Evolutionary conservation across 177 flowering plant species (phyloP).

Genomic region (Vitis hybrid): DNA sequence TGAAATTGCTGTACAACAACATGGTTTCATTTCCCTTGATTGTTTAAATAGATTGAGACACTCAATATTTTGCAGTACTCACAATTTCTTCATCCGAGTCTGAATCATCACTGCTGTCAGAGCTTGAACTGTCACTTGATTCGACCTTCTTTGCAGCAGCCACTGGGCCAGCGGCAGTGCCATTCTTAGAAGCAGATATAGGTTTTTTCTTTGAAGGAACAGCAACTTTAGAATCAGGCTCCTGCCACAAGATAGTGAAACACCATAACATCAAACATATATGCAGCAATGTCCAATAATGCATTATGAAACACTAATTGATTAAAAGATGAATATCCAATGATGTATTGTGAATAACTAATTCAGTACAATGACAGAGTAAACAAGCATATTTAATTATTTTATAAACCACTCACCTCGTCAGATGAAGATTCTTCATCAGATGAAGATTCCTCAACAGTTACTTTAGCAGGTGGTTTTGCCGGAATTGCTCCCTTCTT

Average conservation of each 20-base stretch:
- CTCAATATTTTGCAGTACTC: too few relatives aligned
- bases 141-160: constrained; percentile 7
- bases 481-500: constrained; percentile 16
- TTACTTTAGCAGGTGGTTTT: constrained; percentile 22
- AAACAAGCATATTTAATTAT: not conserved
- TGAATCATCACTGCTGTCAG: constrained; percentile 3
- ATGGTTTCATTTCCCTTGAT: too few relatives aligned
- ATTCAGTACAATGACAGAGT: not conserved
- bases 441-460: constrained; percentile 16
- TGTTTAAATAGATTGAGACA: too few relatives aligned
- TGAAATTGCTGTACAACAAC: too few relatives aligned
- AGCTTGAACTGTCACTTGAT: constrained; percentile 15
- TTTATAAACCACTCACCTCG: constrained; percentile 30
- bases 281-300: too few relatives aligned
- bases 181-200: constrained; percentile 16
- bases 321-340: not conserved
- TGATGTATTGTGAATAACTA: not conserved
- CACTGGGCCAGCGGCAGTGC: constrained; percentile 2
- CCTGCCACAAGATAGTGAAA: constrained; percentile 15
- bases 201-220: constrained; percentile 11
- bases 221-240: constrained; percentile 20
- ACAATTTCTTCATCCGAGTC: constrained; percentile 14
- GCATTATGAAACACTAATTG: too few relatives aligned
- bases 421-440: constrained; percentile 42
- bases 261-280: too few relatives aligned